These are phyloP conservation scores for Cyberlindnera mississippiensis DNA, from an alignment of 805 yeast genomes.

Conservation along the genomic window DNA sequence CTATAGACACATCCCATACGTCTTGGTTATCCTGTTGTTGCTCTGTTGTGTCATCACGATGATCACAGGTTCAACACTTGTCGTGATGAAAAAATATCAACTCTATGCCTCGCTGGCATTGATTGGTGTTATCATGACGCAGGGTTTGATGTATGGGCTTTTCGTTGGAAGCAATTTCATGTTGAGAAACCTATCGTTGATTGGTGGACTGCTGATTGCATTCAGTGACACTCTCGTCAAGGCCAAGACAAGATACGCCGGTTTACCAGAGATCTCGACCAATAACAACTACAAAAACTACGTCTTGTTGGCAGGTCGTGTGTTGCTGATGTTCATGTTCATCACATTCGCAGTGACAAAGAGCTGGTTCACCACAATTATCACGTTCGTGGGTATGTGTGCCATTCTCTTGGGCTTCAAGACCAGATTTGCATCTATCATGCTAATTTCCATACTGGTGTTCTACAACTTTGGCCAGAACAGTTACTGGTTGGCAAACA, in stretches of 20 bases:
- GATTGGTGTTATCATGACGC: constrained; percentile 67
- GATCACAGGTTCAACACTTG: constrained; percentile 67
- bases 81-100: constrained; percentile 65
- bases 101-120: constrained; percentile 68
- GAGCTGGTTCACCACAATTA: constrained; percentile 60
- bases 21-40: constrained; percentile 73
- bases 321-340: constrained; percentile 79
- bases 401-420: constrained; percentile 89
- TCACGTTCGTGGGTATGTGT: constrained; percentile 67
- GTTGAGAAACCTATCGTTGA: constrained; percentile 81
- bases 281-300: constrained; percentile 70
- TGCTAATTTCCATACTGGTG: constrained; percentile 62
- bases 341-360: constrained; percentile 78
- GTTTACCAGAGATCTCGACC: constrained; percentile 50
- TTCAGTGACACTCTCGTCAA: constrained; percentile 82
- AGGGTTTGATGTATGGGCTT: constrained; percentile 86
- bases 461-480: constrained; percentile 76
- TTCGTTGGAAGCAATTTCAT: constrained; percentile 78
- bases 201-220: constrained; percentile 88
- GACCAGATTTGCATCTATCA: constrained; percentile 80
- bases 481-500: constrained; percentile 77
- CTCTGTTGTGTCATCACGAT: constrained; percentile 59
- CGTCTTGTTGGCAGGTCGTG: constrained; percentile 81
- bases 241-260: constrained; percentile 53
- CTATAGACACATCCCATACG: constrained; percentile 73